phyloP scores from a whole-genome alignment of 106 monocot species.

The Platanthera guangdongensis region DNA sequence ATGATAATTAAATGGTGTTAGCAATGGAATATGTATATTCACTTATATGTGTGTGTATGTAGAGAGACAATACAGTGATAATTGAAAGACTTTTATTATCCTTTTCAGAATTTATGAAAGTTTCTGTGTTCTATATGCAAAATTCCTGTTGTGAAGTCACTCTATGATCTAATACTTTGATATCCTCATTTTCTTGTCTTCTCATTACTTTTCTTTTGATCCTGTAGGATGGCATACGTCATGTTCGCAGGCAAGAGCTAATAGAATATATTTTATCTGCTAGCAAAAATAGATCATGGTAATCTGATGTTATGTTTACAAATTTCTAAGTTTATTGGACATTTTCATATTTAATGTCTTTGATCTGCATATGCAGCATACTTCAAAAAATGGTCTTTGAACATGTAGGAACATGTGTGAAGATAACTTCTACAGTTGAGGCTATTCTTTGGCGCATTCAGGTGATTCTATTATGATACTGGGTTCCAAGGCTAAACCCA shows the following conservation, averaged over 20 bases:
- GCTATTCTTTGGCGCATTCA: slow-evolving; percentile 79
- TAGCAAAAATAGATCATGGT: slow-evolving; percentile 68
- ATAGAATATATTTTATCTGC: slow-evolving; percentile 34
- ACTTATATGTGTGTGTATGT: neutral
- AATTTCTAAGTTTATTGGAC: neutral
- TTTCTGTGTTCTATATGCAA: neutral
- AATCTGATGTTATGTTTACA: slow-evolving; percentile 15
- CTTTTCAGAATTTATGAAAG: neutral
- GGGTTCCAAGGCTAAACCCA: neutral
- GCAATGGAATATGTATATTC: neutral
- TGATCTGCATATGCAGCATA: slow-evolving; percentile 33
- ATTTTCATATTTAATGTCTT: neutral
- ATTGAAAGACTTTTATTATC: neutral
- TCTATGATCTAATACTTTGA: neutral
- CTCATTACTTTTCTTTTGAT: slow-evolving; percentile 11
- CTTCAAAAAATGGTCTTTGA: slow-evolving; percentile 33
- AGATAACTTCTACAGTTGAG: slow-evolving; percentile 55
- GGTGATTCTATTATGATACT: slow-evolving; percentile 27
- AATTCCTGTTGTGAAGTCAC: neutral
- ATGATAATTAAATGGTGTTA: too few species aligned
- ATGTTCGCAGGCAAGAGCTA: slow-evolving; percentile 39
- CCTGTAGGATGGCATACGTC: slow-evolving; percentile 38
- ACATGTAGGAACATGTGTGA: slow-evolving; percentile 51
- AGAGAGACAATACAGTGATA: neutral
- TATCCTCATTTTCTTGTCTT: neutral